A percentile compares a stretch with the other conserved stretches of the same genome.
Conservation (phyloP, 768 basidiomycete species). For the Ramaria sp. region DNA sequence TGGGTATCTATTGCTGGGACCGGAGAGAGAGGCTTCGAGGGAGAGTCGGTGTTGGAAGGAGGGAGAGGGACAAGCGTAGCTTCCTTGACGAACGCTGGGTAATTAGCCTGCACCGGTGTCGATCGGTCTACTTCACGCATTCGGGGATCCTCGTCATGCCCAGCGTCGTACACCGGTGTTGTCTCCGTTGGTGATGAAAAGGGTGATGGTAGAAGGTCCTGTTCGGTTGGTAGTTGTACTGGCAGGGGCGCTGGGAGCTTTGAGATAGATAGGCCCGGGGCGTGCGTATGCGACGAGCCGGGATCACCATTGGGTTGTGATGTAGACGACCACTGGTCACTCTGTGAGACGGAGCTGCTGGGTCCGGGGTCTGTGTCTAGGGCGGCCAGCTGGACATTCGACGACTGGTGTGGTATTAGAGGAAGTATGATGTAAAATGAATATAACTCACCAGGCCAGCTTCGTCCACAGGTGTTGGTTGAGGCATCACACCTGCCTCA, state of each 20-base stretch:
- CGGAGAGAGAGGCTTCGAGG: neutral
- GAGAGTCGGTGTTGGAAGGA: conserved; percentile 7
- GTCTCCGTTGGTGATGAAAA: conserved; percentile 14
- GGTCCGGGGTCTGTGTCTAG: neutral
- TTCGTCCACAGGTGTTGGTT: conserved; percentile 25
- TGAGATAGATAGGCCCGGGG: neutral
- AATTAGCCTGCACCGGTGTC: neutral
- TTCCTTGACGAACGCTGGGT: conserved; percentile 7
- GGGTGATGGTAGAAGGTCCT: conserved; percentile 40
- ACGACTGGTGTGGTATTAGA: neutral
- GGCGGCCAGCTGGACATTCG: neutral
- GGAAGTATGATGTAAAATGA: neutral
- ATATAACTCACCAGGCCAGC: neutral
- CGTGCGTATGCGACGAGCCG: neutral
- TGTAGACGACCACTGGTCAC: neutral
- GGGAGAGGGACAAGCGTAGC: conserved; percentile 8
- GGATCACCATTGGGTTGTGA: neutral
- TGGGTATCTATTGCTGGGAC: neutral
- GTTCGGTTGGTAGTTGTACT: conserved; percentile 54
- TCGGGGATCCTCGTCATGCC: neutral
- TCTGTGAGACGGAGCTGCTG: neutral
- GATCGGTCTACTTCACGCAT: neutral
- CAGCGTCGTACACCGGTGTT: neutral
- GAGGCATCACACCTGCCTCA: conserved; percentile 60
- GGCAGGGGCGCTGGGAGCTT: conserved; percentile 53